Evolutionary conservation across 768 basidiomycete species (phyloP), one percentile per base, ranked within the genome.

Genomic region (Leccinum subgranulosum): DNA sequence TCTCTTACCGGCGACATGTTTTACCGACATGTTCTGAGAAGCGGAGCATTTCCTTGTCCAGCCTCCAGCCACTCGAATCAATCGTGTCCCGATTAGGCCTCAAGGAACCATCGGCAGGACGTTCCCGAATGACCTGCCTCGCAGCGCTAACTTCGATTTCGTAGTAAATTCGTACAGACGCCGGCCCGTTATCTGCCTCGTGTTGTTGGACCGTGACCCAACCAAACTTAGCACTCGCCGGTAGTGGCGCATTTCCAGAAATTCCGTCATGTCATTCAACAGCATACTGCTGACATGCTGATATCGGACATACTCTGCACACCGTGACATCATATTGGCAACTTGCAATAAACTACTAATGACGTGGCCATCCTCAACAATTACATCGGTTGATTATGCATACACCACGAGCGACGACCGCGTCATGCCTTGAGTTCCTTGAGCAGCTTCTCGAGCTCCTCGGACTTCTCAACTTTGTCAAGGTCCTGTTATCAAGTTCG

Each of bases 351-450:
- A n/a, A 10, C 43, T 54, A 55, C 48, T 33, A 49, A 54, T 17
- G 15, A 27, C 54, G 48, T 57, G 33, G 54, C 34, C 34, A 29
- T 41, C 31, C 47, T 56, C 36, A 25, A 36, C 43, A 21, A 5
- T 15, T 36, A 51, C 23, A 43, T 46, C 27, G 41, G 49, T 23
- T 34, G 33, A 51, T 51, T 51, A 49, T 46, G 45, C 43, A 49
- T 58, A 63, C 49, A 48, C 3, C 27, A 12, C 45, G n/a, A 29
- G 21, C 15, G 25, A 46, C 33, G 17, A 19, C 27, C 29, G 51
- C 66, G 33, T 21, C 68, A 70, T 62, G 81, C 82, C 59, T 89
- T 76, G 59, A 94, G 80, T 66, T 87, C 81, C 6, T 71, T 77
- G 61, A 88, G 74, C 69, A 80, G 70, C 66, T 78, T 75, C 76